Percentiles rank a stretch among this genome's conserved stretches.
Evolutionary conservation across 495 filamentous ascomycete genomes (phyloP).

Genomic region (Aspergillus funiculosus): DNA sequence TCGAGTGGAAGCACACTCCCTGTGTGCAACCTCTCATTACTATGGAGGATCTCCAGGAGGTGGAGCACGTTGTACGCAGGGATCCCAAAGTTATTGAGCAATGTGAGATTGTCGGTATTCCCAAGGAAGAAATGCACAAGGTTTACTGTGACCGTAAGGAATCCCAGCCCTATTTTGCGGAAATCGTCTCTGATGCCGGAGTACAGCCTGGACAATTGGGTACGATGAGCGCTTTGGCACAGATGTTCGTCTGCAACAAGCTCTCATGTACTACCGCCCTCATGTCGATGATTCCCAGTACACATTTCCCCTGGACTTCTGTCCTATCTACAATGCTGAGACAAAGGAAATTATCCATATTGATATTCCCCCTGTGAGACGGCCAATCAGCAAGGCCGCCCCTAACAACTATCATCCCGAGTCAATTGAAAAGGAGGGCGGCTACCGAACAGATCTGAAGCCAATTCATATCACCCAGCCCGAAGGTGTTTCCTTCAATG

Average conservation of each 20-base stretch:
- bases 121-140: slow-evolving; percentile 80
- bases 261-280: slow-evolving; percentile 92
- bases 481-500: slow-evolving; percentile 85
- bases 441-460: slow-evolving; percentile 75
- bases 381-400: slow-evolving; percentile 66
- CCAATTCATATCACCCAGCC: slow-evolving; percentile 96
- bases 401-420: slow-evolving; percentile 78
- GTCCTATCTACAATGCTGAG: slow-evolving; percentile 83
- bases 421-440: slow-evolving; percentile 66
- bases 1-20: slow-evolving; percentile 69
- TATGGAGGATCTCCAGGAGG: slow-evolving; percentile 87
- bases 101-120: slow-evolving; percentile 81
- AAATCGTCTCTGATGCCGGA: slow-evolving; percentile 5
- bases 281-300: slow-evolving; percentile 85
- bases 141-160: slow-evolving; percentile 82
- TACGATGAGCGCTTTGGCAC: slow-evolving; percentile 89
- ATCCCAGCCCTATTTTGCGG: background rate
- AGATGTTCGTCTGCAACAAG: slow-evolving; percentile 78
- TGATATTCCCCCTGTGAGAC: slow-evolving; percentile 74
- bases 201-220: slow-evolving; percentile 88
- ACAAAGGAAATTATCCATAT: slow-evolving; percentile 81
- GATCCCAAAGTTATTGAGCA: slow-evolving; percentile 92
- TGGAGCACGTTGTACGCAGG: slow-evolving; percentile 73
- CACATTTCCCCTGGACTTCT: slow-evolving; percentile 88
- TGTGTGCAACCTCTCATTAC: slow-evolving; percentile 89